phyloP scores from a whole-genome alignment of 768 basidiomycete species.

The Macrolepiota fuliginosa region DNA sequence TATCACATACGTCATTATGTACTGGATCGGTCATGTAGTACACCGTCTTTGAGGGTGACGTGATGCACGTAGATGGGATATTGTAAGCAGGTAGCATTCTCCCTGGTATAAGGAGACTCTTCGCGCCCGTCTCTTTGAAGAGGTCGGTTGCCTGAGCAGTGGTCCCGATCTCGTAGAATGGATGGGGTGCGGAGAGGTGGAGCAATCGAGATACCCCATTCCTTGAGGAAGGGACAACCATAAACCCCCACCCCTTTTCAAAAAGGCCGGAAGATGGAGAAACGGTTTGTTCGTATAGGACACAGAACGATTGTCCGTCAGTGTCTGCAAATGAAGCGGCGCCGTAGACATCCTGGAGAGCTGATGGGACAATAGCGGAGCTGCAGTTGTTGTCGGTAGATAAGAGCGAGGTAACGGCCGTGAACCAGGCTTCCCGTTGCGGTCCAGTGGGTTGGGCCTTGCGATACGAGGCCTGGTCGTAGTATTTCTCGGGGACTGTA shows the following conservation, averaged over 20 bases:
- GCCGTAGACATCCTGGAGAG: slow-evolving; percentile 25
- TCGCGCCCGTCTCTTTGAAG: slow-evolving; percentile 36
- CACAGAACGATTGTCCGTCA: slow-evolving; percentile 26
- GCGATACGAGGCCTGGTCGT: slow-evolving; percentile 26
- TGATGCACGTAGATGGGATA: slow-evolving; percentile 30
- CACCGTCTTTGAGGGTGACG: slow-evolving; percentile 16
- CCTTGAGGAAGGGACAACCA: slow-evolving; percentile 28
- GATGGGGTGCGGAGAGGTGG: slow-evolving; percentile 48
- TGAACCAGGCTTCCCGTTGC: slow-evolving; percentile 27
- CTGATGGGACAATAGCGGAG: slow-evolving; percentile 24
- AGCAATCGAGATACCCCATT: slow-evolving; percentile 24
- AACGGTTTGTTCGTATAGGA: slow-evolving; percentile 25
- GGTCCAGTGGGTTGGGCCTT: slow-evolving; percentile 29
- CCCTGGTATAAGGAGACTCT: slow-evolving; percentile 41
- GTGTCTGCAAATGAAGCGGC: slow-evolving; percentile 25
- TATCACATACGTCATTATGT: slow-evolving; percentile 37
- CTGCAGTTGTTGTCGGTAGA: slow-evolving; percentile 29
- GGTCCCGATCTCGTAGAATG: slow-evolving; percentile 34
- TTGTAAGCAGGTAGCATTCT: slow-evolving; percentile 33
- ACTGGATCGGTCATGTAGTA: slow-evolving; percentile 47
- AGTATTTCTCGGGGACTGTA: slow-evolving; percentile 27
- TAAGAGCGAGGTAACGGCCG: slow-evolving; percentile 24
- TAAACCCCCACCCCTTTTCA: slow-evolving; percentile 34
- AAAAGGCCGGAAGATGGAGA: slow-evolving; percentile 17
- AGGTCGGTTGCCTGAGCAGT: slow-evolving; percentile 38